Conservation (phyloP, 208 protist species). For the Wallacemonas collosoma region DNA sequence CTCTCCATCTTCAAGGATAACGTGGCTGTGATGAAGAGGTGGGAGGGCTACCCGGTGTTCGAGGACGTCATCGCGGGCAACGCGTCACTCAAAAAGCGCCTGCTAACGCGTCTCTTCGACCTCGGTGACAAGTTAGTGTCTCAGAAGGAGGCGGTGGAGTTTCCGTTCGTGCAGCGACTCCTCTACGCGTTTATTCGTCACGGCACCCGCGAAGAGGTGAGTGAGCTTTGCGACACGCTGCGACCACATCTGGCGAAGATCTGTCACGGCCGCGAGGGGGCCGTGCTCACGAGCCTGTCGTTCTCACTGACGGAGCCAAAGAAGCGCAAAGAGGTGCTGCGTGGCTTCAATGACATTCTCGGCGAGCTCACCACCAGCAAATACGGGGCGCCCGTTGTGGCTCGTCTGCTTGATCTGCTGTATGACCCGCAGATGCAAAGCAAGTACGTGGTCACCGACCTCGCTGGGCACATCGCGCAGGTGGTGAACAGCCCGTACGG, state of each 20-base stretch:
- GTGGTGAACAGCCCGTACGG: conserved; percentile 87
- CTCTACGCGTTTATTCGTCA: conserved; percentile 63
- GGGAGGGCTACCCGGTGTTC: conserved; percentile 81
- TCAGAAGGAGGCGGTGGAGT: conserved; percentile 84
- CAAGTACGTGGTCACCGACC: conserved; percentile 80
- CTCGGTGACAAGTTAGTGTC: conserved; percentile 88
- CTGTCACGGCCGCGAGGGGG: conserved; percentile 68
- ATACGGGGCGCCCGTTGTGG: conserved; percentile 84
- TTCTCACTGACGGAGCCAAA: conserved; percentile 84
- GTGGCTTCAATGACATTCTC: conserved; percentile 63
- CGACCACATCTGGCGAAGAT: conserved; percentile 73
- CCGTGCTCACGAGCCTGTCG: conserved; percentile 72
- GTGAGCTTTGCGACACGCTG: conserved; percentile 85
- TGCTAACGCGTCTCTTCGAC: conserved; percentile 82
- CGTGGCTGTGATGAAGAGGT: conserved; percentile 84
- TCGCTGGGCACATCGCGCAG: conserved; percentile 63
- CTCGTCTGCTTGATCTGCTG: conserved; percentile 85
- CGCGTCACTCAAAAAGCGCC: conserved; percentile 65
- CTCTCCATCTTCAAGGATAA: conserved; percentile 87
- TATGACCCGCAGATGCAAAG: conserved; percentile 85
- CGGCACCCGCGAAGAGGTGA: conserved; percentile 83
- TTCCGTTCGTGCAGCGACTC: conserved; percentile 86
- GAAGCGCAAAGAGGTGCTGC: conserved; percentile 84
- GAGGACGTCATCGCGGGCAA: conserved; percentile 70
- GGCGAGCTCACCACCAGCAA: conserved; percentile 73